Percentiles rank a stretch among this genome's conserved stretches.
Conservation (phyloP, 2,329 filamentous ascomycete species). For the Neopestalotiopsis rosae region DNA sequence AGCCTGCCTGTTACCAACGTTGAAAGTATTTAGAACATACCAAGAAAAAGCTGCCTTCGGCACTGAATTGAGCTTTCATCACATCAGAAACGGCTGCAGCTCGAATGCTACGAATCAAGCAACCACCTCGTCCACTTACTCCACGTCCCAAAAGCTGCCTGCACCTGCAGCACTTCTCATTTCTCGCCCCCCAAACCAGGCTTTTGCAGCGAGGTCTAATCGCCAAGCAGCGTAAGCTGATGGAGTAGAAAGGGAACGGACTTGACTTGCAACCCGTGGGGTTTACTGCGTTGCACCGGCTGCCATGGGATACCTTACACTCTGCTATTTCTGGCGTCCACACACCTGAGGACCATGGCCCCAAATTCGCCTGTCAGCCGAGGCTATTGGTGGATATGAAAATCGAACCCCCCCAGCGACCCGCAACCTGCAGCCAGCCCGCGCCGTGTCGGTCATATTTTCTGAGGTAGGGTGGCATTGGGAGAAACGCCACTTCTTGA, state of each 20-base stretch:
- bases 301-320: conserved; percentile 8
- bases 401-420: conserved; percentile 7
- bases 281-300: conserved; percentile 14
- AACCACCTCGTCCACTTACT: conserved; percentile 11
- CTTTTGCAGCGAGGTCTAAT: conserved; percentile 3
- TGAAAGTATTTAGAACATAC: not conserved
- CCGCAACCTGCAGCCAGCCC: conserved; percentile 12
- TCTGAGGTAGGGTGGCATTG: conserved; percentile 6
- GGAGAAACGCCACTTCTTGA: not conserved
- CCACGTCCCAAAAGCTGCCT: not conserved
- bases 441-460: conserved; percentile 7
- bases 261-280: conserved; percentile 7
- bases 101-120: conserved; percentile 8
- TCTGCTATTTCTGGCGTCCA: conserved; percentile 18
- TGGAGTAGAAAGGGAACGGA: conserved; percentile 1
- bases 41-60: not conserved
- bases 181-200: not conserved
- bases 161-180: not conserved
- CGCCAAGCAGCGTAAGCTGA: conserved; percentile 16
- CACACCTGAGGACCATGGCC: conserved; percentile 14
- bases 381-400: conserved; percentile 16
- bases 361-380: not conserved
- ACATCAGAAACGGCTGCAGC: not conserved
- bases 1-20: not conserved
- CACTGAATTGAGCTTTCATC: not conserved